These are phyloP conservation scores for Poa pratensis DNA, from an alignment of 176 grass and related monocot genomes.

Conservation along the genomic window DNA sequence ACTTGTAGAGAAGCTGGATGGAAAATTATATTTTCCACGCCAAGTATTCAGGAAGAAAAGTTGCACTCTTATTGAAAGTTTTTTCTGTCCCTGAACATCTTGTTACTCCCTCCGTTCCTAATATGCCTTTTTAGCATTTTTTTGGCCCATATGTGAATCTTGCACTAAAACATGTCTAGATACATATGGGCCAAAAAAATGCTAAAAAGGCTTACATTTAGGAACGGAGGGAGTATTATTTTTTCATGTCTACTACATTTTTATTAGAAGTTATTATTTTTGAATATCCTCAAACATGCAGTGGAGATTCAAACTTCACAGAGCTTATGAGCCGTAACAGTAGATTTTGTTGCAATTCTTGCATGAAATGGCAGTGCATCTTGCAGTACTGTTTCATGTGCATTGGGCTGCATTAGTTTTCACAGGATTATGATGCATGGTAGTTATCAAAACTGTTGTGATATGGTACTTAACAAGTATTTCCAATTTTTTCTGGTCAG, in stretches of 20 bases:
- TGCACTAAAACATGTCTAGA: too few species aligned
- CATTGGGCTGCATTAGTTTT: conserved; percentile 12
- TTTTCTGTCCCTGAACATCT: conserved; percentile 3
- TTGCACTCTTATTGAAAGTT: conserved; percentile 18
- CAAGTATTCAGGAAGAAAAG: conserved; percentile 21
- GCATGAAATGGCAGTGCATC: conserved; percentile 3
- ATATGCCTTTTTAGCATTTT: too few species aligned
- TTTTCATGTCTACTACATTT: conserved; percentile 21
- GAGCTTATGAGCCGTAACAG: not conserved
- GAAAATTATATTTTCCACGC: not conserved
- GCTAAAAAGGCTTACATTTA: too few species aligned
- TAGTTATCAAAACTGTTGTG: conserved; percentile 31
- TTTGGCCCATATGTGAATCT: too few species aligned
- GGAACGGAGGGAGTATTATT: not conserved
- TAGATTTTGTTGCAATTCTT: not conserved
- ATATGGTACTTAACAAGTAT: conserved; percentile 22
- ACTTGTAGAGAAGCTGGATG: conserved; percentile 15
- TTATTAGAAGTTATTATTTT: conserved; percentile 21
- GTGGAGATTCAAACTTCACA: not conserved
- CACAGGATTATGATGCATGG: conserved; percentile 27
- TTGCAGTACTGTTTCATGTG: conserved; percentile 35
- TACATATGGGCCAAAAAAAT: too few species aligned
- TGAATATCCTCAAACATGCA: not conserved
- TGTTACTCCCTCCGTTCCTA: not conserved
- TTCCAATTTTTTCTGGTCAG: conserved; percentile 62